Conservation (phyloP, 176 grass and related monocot species). For the Tuctoria greenei region DNA sequence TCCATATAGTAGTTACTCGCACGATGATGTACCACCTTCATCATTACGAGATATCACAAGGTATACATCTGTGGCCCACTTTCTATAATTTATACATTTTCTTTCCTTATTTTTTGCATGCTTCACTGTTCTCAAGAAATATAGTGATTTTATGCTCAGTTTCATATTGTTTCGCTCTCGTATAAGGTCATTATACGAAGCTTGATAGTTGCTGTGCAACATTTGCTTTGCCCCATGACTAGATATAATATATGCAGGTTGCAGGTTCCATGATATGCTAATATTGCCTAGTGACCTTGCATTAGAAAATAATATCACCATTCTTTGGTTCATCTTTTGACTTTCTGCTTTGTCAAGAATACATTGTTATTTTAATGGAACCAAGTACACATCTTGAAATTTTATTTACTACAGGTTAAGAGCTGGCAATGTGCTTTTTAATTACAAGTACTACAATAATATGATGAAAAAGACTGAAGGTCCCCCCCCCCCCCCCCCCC, state of each 20-base stretch:
- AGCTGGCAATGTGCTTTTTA: slow-evolving; percentile 93
- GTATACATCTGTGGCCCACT: slow-evolving; percentile 38
- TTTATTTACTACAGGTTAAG: slow-evolving; percentile 72
- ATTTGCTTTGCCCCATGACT: slow-evolving; percentile 1
- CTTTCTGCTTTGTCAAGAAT: slow-evolving; percentile 9
- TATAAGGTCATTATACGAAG: too few relatives aligned
- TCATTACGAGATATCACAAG: slow-evolving; percentile 77
- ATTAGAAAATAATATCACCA: not conserved
- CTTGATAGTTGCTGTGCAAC: not conserved
- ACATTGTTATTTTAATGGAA: slow-evolving; percentile 25
- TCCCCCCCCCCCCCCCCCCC: slow-evolving; percentile 18
- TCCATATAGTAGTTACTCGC: slow-evolving; percentile 81
- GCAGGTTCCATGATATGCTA: not conserved
- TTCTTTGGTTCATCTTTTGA: slow-evolving; percentile 14
- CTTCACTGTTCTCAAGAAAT: not conserved
- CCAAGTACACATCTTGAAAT: not conserved
- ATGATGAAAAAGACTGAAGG: slow-evolving; percentile 93
- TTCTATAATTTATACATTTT: slow-evolving; percentile 22
- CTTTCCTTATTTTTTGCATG: slow-evolving; percentile 23
- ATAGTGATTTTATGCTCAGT: not conserved
- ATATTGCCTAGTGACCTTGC: not conserved
- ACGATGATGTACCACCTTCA: slow-evolving; percentile 75
- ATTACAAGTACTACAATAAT: slow-evolving; percentile 97
- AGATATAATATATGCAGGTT: too few relatives aligned
- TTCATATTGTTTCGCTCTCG: too few relatives aligned